Base-by-base conservation (phyloP, 768 basidiomycete species). In the Gloeopeniophorella convolvens region DNA sequence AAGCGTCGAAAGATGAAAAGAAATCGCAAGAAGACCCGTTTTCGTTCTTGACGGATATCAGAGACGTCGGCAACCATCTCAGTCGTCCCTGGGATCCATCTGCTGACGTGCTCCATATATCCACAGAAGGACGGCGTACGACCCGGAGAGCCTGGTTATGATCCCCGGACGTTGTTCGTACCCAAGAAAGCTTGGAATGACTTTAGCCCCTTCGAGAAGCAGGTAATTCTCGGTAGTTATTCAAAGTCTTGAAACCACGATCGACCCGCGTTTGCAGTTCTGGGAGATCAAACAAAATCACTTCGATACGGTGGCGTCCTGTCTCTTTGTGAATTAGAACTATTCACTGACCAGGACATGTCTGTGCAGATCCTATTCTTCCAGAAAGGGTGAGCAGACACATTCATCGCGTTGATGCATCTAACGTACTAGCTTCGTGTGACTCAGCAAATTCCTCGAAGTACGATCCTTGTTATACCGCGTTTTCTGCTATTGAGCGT, bases 191-290 rank as follows among this genome's bases (percentile, higher is more conserved):
- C 82, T 0, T 95, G 93, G 91, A 71, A 72, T 23, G 71, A 72
- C 0, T 95, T 99, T 60, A 95, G 93, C 2, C 92, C 94, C 0
- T 99, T 99, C 63, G 96, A 99, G 70, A 92, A 83, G 59, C 92
- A 90, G 79, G 79, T 68, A 11, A 15, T 37, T 23, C 41, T 9
- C 37, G n/a, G 31, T 3, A 16, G 27, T 13, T 31, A 5, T 50
- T 26, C 13, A 12, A 9, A 30, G 18, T 40, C 30, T 32, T 5
- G 34, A 21, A 6, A n/a, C n/a, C 32, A 26, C 49, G 42, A 18
- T 49, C 40, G 26, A 44, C 9, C 42, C 35, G n/a, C 16, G 18
- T 28, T 18, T 31, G 3, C 51, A 68, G 65, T 68, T 64, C 45
- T 63, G 74, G 72, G 66, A 91, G 76, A 99, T 99, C 72, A 99